Conservation (phyloP, 495 filamentous ascomycete genomes). For the Neurospora discreta region DNA sequence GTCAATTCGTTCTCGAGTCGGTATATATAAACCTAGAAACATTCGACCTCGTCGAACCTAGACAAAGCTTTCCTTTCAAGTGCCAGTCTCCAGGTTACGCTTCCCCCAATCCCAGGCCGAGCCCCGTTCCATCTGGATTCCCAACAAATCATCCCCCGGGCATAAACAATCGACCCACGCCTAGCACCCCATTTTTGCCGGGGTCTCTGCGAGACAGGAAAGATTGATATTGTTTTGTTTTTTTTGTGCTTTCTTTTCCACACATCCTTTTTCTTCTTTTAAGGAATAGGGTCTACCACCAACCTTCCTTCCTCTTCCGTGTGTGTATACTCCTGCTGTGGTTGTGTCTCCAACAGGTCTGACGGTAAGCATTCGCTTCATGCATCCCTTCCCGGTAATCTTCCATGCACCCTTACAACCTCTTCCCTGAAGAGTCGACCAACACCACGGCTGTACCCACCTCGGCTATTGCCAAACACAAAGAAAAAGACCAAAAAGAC, state of each 20-base stretch:
- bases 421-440: neutral
- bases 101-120: neutral
- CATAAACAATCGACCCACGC: neutral
- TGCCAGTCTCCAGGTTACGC: neutral
- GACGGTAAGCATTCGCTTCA: neutral
- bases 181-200: neutral
- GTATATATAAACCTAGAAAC: neutral
- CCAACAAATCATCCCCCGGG: neutral
- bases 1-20: neutral
- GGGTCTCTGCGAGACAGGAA: neutral
- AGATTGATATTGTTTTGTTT: neutral
- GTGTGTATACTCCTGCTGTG: neutral
- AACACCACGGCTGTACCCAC: neutral
- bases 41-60: neutral
- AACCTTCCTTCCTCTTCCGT: neutral
- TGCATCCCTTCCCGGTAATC: neutral
- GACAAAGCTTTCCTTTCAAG: neutral
- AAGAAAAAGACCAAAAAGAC: too few species aligned
- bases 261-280: neutral
- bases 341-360: neutral
- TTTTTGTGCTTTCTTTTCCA: neutral
- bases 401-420: neutral
- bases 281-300: neutral
- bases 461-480: neutral
- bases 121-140: neutral